Conservation (phyloP, 2,329 filamentous ascomycete genomes). For the Penicillium sp. region DNA sequence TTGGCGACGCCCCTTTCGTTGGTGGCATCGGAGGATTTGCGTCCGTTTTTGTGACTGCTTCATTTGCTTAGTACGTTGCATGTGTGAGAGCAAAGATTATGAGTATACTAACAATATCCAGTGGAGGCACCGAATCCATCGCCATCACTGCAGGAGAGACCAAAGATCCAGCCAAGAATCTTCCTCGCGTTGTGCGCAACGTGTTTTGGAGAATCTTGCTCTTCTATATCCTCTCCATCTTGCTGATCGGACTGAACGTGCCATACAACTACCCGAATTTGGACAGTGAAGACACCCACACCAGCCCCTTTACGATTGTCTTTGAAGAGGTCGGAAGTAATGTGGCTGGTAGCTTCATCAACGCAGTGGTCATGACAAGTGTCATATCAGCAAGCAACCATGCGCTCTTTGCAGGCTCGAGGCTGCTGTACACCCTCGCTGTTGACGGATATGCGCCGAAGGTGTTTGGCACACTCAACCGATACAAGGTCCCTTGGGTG, state of each 20-base stretch:
- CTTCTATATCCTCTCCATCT: slow-evolving; percentile 51
- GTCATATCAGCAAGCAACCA: slow-evolving; percentile 59
- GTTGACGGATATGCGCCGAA: slow-evolving; percentile 54
- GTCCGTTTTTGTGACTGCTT: slow-evolving; percentile 60
- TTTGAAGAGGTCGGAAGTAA: slow-evolving; percentile 56
- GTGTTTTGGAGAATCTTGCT: slow-evolving; percentile 62
- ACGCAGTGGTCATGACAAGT: slow-evolving; percentile 58
- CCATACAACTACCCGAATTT: slow-evolving; percentile 53
- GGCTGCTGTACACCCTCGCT: slow-evolving; percentile 56
- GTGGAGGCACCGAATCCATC: slow-evolving; percentile 60
- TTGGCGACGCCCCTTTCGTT: slow-evolving; percentile 61
- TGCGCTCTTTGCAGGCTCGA: slow-evolving; percentile 54
- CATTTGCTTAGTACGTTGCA: slow-evolving; percentile 52
- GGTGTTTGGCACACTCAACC: slow-evolving; percentile 50
- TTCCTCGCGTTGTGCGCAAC: slow-evolving; percentile 62
- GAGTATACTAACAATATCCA: slow-evolving; percentile 20
- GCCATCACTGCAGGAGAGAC: slow-evolving; percentile 65
- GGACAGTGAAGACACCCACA: slow-evolving; percentile 40
- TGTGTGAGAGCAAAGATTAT: not conserved
- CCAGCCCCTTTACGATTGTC: slow-evolving; percentile 59
- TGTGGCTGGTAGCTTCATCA: slow-evolving; percentile 56
- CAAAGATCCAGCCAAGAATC: slow-evolving; percentile 56
- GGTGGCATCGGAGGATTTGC: slow-evolving; percentile 63
- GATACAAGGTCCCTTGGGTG: slow-evolving; percentile 51
- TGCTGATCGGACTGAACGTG: slow-evolving; percentile 57